Evolutionary conservation across 768 basidiomycete species (phyloP).

Genomic region (Phanerochaete sordida): DNA sequence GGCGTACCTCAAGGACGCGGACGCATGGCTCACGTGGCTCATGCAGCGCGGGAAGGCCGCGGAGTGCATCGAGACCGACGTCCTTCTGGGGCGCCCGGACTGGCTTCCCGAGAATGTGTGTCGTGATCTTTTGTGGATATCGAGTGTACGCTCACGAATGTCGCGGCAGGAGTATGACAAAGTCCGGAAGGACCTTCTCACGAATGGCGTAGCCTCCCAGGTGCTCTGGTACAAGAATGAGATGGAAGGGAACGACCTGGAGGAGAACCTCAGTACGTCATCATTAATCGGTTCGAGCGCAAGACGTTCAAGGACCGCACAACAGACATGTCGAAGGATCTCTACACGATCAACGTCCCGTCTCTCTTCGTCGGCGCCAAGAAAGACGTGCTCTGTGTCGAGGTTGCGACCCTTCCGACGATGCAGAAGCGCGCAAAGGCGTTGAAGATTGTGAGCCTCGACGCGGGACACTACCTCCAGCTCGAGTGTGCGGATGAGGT

Average conservation of each 20-base stretch:
- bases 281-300: too few relatives aligned
- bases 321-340: not conserved
- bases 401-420: not conserved
- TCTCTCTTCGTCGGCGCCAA: not conserved
- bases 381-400: not conserved
- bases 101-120: conserved; percentile 14
- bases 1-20: conserved; percentile 30
- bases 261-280: not conserved
- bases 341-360: not conserved
- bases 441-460: not conserved
- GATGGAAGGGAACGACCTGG: not conserved
- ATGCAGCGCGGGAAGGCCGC: conserved; percentile 84
- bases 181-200: not conserved
- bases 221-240: not conserved
- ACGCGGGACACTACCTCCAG: not conserved
- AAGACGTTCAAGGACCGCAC: too few relatives aligned
- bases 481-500: not conserved
- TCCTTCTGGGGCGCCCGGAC: conserved; percentile 68
- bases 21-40: conserved; percentile 27
- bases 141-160: not conserved
- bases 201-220: not conserved
- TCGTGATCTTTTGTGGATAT: not conserved
- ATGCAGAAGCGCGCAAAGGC: not conserved
- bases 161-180: not conserved
- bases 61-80: conserved; percentile 72